These are phyloP conservation scores for Nicotiana attenuata DNA, from an alignment of 257 asterid species.

Conservation along the genomic window DNA sequence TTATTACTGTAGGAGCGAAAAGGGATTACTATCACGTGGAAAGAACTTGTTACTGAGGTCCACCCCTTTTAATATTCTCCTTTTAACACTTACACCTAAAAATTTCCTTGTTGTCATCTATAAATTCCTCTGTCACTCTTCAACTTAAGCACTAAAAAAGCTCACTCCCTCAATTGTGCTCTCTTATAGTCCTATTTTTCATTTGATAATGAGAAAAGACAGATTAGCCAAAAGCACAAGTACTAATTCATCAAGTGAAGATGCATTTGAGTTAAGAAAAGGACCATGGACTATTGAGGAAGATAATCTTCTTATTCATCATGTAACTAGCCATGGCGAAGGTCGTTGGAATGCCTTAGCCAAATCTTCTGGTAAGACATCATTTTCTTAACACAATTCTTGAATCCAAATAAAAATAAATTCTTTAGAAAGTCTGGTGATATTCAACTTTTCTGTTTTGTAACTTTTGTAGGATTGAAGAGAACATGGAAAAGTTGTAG, in stretches of 20 bases:
- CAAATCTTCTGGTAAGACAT: conserved; percentile 48
- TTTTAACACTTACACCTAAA: background rate
- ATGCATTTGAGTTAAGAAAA: conserved; percentile 41
- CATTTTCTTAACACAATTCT: background rate
- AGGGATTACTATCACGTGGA: background rate
- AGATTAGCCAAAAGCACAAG: background rate
- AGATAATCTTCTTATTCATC: conserved; percentile 64
- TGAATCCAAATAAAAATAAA: background rate
- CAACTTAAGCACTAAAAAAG: background rate
- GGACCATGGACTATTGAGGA: conserved; percentile 91
- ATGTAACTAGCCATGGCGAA: conserved; percentile 54
- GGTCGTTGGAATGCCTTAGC: conserved; percentile 76
- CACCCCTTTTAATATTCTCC: background rate
- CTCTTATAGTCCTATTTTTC: background rate
- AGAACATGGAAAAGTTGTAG: conserved; percentile 85
- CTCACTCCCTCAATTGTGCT: background rate
- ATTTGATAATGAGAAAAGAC: conserved; percentile 18
- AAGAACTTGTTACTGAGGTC: background rate
- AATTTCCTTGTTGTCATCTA: conserved; percentile 17
- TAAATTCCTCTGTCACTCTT: conserved; percentile 30
- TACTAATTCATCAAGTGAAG: conserved; percentile 17
- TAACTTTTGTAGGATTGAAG: conserved; percentile 45
- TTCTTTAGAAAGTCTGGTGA: background rate
- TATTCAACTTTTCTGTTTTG: too few species aligned
- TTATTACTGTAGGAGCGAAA: background rate